phyloP scores from a whole-genome alignment of 805 yeast genomes.

The Maudiozyma pseudohumilis region DNA sequence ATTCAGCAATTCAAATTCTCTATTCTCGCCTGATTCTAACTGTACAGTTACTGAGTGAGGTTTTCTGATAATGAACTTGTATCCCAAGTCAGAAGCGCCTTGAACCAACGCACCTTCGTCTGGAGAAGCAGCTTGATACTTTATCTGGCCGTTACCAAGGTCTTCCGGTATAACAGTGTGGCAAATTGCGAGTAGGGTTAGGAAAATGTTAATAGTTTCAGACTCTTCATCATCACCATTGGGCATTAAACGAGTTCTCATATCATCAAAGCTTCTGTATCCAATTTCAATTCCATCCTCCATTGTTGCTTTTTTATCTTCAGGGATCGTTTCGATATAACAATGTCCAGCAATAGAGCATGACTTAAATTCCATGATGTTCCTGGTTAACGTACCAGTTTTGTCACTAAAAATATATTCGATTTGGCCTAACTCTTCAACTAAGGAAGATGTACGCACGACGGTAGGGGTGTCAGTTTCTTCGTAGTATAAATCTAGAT shows the following conservation, averaged over 20 bases:
- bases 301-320: conserved; percentile 64
- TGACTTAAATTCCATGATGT: conserved; percentile 92
- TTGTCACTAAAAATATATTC: conserved; percentile 94
- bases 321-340: conserved; percentile 83
- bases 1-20: conserved; percentile 69
- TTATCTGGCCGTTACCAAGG: conserved; percentile 51
- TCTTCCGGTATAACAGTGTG: conserved; percentile 96
- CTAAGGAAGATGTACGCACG: conserved; percentile 89
- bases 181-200: conserved; percentile 79
- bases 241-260: conserved; percentile 39
- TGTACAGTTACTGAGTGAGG: conserved; percentile 73
- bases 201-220: conserved; percentile 56
- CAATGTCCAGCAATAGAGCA: conserved; percentile 90
- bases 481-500: conserved; percentile 83
- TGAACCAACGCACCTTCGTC: conserved; percentile 98
- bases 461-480: conserved; percentile 89
- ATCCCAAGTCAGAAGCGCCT: conserved; percentile 89
- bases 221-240: conserved; percentile 36
- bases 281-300: conserved; percentile 80
- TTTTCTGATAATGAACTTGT: conserved; percentile 70
- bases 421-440: conserved; percentile 95
- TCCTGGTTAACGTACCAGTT: conserved; percentile 93
- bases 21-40: conserved; percentile 38
- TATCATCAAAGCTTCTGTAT: conserved; percentile 56
- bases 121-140: conserved; percentile 97